Evolutionary conservation across 257 asterid species (phyloP).

Genomic region (Primulina huaijiensis): DNA sequence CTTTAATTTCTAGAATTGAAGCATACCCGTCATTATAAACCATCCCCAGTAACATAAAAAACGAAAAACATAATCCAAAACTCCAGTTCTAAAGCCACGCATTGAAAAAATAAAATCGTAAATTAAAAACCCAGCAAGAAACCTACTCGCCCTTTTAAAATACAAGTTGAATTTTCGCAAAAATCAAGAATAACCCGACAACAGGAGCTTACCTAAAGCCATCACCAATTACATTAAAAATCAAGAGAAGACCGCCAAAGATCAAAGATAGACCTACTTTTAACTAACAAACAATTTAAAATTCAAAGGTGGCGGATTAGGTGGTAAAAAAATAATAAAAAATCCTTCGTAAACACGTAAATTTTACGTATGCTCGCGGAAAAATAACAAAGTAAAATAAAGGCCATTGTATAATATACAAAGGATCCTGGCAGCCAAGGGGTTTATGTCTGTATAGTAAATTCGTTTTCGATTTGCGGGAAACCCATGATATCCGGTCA

Average conservation of each 20-base stretch:
- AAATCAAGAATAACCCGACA: conserved; percentile 38
- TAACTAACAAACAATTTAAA: conserved; percentile 41
- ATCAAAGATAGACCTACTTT: conserved; percentile 39
- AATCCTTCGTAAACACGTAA: background rate
- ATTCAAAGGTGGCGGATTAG: conserved; percentile 36
- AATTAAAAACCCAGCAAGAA: conserved; percentile 28
- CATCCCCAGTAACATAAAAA: conserved; percentile 24
- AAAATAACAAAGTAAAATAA: conserved; percentile 3
- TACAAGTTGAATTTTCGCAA: conserved; percentile 26
- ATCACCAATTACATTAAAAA: conserved; percentile 35
- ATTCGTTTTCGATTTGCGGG: conserved; percentile 36
- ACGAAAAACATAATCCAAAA: conserved; percentile 49
- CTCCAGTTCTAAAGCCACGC: conserved; percentile 34
- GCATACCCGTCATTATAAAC: conserved; percentile 24
- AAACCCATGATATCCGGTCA: conserved; percentile 49
- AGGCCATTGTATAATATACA: background rate
- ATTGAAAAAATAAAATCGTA: conserved; percentile 27
- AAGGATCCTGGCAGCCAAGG: conserved; percentile 7
- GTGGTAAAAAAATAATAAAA: conserved; percentile 26
- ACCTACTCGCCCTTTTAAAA: conserved; percentile 21
- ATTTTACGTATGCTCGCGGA: conserved; percentile 19
- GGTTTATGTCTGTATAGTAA: background rate
- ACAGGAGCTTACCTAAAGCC: conserved; percentile 54
- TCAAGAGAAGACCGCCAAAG: conserved; percentile 44
- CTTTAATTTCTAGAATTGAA: conserved; percentile 21